Conservation (phyloP, 371 early-diverging fungal species). For the Basidiobolus meristosporus region DNA sequence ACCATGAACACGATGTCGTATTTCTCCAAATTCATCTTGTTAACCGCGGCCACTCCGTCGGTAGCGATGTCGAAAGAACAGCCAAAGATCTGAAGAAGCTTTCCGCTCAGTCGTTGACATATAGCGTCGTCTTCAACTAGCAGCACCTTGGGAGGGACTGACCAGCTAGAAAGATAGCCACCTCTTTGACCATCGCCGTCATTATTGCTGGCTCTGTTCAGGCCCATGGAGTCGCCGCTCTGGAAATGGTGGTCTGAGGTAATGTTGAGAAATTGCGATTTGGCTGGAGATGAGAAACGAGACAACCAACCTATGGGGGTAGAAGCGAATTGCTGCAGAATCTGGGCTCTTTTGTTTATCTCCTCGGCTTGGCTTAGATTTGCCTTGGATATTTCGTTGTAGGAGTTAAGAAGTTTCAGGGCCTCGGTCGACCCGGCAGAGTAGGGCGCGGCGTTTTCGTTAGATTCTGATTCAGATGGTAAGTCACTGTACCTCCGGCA, state of each 20-base stretch:
- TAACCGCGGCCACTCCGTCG: slow-evolving; percentile 53
- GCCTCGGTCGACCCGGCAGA: slow-evolving; percentile 2
- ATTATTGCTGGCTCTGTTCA: too few relatives aligned
- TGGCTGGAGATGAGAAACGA: too few relatives aligned
- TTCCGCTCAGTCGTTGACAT: slow-evolving; percentile 36
- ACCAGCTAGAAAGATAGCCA: slow-evolving; percentile 15
- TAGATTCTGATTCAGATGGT: too few relatives aligned
- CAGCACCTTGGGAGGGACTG: slow-evolving; percentile 46
- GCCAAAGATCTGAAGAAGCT: slow-evolving; percentile 39
- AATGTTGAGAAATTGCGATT: too few relatives aligned
- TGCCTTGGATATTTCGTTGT: slow-evolving; percentile 6
- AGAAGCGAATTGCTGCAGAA: not conserved
- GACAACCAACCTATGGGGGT: too few relatives aligned
- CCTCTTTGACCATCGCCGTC: too few relatives aligned
- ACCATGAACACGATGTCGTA: slow-evolving; percentile 72
- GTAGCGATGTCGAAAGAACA: slow-evolving; percentile 49
- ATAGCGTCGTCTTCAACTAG: slow-evolving; percentile 61
- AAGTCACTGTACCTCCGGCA: too few relatives aligned
- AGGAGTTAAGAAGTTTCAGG: slow-evolving; percentile 10
- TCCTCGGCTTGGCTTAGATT: slow-evolving; percentile 7
- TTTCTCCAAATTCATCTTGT: slow-evolving; percentile 31
- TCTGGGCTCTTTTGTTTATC: slow-evolving; percentile 2
- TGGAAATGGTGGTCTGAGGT: too few relatives aligned
- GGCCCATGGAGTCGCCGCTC: too few relatives aligned
- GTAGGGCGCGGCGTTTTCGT: too few relatives aligned